These are phyloP conservation scores for Eucalyptus erythrocorys DNA, from an alignment of 345 rosid species.

Conservation along the genomic window DNA sequence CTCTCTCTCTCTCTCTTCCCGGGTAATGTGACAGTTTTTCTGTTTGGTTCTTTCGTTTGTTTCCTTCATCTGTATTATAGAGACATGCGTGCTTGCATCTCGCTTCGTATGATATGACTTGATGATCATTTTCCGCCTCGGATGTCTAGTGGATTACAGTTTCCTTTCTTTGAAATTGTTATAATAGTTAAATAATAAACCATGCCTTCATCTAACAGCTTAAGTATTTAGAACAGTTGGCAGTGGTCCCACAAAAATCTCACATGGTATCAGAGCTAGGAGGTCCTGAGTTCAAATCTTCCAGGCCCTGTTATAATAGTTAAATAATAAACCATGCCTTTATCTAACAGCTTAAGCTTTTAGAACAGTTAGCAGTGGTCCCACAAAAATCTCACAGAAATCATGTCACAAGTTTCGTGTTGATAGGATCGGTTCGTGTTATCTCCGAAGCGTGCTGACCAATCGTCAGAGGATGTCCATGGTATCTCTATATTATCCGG, in stretches of 20 bases:
- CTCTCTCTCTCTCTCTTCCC: not conserved
- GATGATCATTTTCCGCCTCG: not conserved
- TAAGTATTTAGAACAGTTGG: too few species aligned
- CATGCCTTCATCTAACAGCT: too few species aligned
- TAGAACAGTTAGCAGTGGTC: too few species aligned
- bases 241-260: too few species aligned
- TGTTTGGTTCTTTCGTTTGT: not conserved
- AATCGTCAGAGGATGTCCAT: not conserved
- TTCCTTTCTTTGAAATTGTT: not conserved
- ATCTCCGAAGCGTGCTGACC: not conserved
- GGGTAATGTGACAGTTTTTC: not conserved
- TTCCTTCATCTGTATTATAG: not conserved
- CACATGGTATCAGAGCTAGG: too few species aligned
- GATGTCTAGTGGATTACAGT: not conserved
- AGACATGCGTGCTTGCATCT: not conserved
- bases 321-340: too few species aligned
- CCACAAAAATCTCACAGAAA: too few species aligned
- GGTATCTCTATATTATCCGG: not conserved
- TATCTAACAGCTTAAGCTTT: too few species aligned
- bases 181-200: too few species aligned
- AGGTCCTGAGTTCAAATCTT: too few species aligned
- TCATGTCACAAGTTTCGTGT: not conserved
- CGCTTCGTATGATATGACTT: not conserved
- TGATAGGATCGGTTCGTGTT: not conserved
- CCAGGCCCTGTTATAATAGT: too few species aligned